Percentiles rank a stretch among this genome's conserved stretches.
Conservation (phyloP, 495 filamentous ascomycete genomes). For the Bacidia rubella region DNA sequence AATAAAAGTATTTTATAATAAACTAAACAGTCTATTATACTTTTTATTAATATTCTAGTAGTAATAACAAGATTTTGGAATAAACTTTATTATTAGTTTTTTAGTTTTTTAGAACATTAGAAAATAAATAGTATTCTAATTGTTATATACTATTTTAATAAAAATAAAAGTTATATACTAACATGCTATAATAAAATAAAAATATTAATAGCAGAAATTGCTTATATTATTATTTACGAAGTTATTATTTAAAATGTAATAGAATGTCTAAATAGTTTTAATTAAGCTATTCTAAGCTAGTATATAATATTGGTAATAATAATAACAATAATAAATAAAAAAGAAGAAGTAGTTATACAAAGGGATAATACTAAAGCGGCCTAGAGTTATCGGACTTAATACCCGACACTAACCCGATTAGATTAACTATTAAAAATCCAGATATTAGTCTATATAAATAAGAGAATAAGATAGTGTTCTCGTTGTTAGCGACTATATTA, state of each 20-base stretch:
- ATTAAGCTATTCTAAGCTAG: not conserved
- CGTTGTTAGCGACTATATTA: not conserved
- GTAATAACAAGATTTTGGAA: too few species aligned
- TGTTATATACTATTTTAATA: too few species aligned
- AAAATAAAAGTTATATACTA: too few species aligned
- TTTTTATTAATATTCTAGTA: too few species aligned
- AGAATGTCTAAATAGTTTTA: not conserved
- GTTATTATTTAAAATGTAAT: not conserved
- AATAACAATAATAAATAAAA: not conserved
- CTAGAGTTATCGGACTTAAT: not conserved
- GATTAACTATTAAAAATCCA: not conserved
- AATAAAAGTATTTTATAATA: too few species aligned
- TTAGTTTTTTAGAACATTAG: too few species aligned
- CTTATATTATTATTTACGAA: not conserved
- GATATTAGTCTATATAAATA: not conserved
- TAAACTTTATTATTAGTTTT: too few species aligned
- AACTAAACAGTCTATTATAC: too few species aligned
- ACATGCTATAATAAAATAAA: slow-evolving; percentile 7
- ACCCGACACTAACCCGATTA: not conserved
- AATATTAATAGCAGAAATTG: too few species aligned
- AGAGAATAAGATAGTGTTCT: not conserved
- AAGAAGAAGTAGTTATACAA: not conserved
- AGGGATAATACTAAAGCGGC: not conserved
- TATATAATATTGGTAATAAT: too few species aligned
- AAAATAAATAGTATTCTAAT: too few species aligned